Evolutionary conservation across 2,329 filamentous ascomycete genomes (phyloP), one percentile per base, ranked within the genome.

Genomic region (Beauveria sp.): DNA sequence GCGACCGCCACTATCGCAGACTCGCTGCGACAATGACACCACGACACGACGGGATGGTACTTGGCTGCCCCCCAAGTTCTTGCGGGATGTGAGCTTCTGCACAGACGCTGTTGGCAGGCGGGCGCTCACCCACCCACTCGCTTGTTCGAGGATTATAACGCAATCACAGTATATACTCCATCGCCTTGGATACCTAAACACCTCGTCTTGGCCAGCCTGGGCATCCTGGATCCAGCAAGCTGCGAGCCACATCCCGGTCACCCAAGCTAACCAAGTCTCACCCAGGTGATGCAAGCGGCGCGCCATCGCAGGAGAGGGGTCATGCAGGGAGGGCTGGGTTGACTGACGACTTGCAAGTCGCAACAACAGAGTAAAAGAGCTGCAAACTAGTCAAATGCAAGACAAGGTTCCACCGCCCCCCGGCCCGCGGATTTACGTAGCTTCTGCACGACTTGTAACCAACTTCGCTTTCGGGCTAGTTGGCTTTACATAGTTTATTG

Each of bases 361-460:
- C 16, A 43, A 43, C 18, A 10, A n/a, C 16, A 20, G 41, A 20
- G 12, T 0, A 14, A 37, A 14, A 37, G 12, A 16, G 34, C 12
- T 37, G 34, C 12, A 37, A n/a, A 46, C 48, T 5, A 54, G 57
- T 28, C 48, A 40, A 44, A 53, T 53, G 48, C 48, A 51, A 51
- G 55, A 53, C 40, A 40, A 44, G 40, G 57, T 53, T 22, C 57
- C 57, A 59, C 57, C 28, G 48, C 48, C 48, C 57, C 40, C 48
- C 40, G 46, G 56, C 37, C 37, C 43, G 56, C 47, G 46, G 46
- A 52, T 59, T 51, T 30, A 43, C 46, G 46, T 52, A 28, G 46
- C 47, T 34, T 30, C 10, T 26, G 22, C 37, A 24, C 12, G 14
- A 20, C 50, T 22, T n/a, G n/a, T 18, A 20, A 47, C 20, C 24